These are phyloP conservation scores for Cryptococcus sp. DNA, from an alignment of 1,284 basidiomycete genomes.

Conservation along the genomic window DNA sequence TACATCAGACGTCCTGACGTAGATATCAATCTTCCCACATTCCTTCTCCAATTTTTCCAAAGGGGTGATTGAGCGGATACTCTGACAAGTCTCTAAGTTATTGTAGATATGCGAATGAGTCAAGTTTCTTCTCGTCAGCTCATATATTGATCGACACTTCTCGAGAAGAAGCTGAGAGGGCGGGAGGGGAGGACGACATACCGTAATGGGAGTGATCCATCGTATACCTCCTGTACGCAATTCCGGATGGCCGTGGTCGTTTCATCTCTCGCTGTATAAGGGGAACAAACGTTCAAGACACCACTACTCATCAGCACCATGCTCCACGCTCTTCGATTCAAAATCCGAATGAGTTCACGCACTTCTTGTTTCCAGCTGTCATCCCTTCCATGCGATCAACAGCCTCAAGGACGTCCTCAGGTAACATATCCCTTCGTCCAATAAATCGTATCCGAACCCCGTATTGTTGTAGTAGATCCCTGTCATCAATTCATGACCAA, in stretches of 20 bases:
- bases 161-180: not conserved
- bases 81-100: slow-evolving; percentile 18
- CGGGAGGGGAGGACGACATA: slow-evolving; percentile 9
- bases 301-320: slow-evolving; percentile 57
- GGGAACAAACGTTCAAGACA: slow-evolving; percentile 90
- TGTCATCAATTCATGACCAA: slow-evolving; percentile 32
- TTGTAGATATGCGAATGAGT: slow-evolving; percentile 16
- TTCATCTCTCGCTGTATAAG: slow-evolving; percentile 89
- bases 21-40: slow-evolving; percentile 63
- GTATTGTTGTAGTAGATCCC: slow-evolving; percentile 71
- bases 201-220: slow-evolving; percentile 47
- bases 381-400: slow-evolving; percentile 70
- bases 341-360: not conserved
- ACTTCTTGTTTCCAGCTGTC: slow-evolving; percentile 72
- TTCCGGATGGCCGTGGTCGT: slow-evolving; percentile 71
- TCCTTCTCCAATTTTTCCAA: slow-evolving; percentile 17
- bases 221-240: slow-evolving; percentile 55
- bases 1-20: slow-evolving; percentile 89
- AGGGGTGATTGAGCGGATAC: slow-evolving; percentile 6
- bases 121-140: slow-evolving; percentile 3
- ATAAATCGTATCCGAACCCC: slow-evolving; percentile 81
- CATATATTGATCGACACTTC: slow-evolving; percentile 3
- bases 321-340: not conserved
- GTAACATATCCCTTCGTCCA: slow-evolving; percentile 73
- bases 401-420: slow-evolving; percentile 66